Percentiles rank a stretch among this genome's conserved stretches.
phyloP scores from a whole-genome alignment of 2,329 filamentous ascomycete species.

The Neonectria hederae region DNA sequence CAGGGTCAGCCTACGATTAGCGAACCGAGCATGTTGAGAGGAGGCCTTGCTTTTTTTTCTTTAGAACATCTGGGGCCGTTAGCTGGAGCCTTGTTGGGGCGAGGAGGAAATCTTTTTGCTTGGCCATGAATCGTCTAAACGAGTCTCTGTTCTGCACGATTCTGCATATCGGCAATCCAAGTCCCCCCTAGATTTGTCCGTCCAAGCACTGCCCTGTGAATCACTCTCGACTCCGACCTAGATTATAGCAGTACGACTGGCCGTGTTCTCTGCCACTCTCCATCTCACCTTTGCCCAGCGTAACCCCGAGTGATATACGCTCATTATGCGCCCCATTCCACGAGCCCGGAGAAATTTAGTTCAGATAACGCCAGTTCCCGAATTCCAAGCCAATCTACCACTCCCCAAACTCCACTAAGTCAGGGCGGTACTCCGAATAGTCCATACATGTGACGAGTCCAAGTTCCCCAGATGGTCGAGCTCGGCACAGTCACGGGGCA shows the following conservation, averaged over 20 bases:
- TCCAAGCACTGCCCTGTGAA: conserved; percentile 4
- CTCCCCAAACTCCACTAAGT: conserved; percentile 34
- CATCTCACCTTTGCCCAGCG: background rate
- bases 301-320: background rate
- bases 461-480: background rate
- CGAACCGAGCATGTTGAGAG: conserved; percentile 35
- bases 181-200: conserved; percentile 29
- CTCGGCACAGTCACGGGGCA: background rate
- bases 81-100: conserved; percentile 31
- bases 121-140: conserved; percentile 33
- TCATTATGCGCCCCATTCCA: background rate
- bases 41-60: conserved; percentile 36
- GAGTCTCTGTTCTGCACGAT: conserved; percentile 40
- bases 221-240: conserved; percentile 3
- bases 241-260: conserved; percentile 15
- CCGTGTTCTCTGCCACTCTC: conserved; percentile 17
- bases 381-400: conserved; percentile 33
- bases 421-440: conserved; percentile 16
- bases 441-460: conserved; percentile 14
- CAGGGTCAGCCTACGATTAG: conserved; percentile 18
- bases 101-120: conserved; percentile 37
- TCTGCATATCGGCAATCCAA: conserved; percentile 43
- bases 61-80: conserved; percentile 32
- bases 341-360: conserved; percentile 16
- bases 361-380: conserved; percentile 37